These are phyloP conservation scores for Microthlaspi erraticum DNA, from an alignment of 345 rosid genomes.

Conservation along the genomic window DNA sequence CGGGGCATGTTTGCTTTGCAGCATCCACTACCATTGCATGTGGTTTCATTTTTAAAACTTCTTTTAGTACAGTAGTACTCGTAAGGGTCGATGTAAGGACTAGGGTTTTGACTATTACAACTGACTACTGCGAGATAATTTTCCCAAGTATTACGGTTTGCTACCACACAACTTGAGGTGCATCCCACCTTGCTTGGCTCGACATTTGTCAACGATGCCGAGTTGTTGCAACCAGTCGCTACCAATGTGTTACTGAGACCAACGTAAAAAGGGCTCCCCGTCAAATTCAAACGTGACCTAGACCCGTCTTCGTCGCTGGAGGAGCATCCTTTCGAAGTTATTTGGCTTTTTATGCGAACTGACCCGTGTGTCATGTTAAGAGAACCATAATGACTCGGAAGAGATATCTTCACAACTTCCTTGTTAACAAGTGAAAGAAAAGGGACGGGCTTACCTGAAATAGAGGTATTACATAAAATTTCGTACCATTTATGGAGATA, in stretches of 20 bases:
- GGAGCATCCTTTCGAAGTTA: conserved; percentile 33
- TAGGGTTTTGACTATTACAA: neutral
- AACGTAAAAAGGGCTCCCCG: conserved; percentile 26
- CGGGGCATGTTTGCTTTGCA: conserved; percentile 42
- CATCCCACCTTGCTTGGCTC: conserved; percentile 39
- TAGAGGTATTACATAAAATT: conserved; percentile 25
- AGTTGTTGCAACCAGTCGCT: conserved; percentile 47
- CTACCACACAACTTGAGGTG: conserved; percentile 40
- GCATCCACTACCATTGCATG: conserved; percentile 49
- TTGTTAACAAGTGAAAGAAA: neutral
- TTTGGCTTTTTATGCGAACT: conserved; percentile 3
- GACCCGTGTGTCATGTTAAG: too few species aligned
- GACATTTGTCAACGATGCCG: neutral
- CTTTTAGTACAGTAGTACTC: neutral
- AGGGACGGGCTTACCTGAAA: neutral
- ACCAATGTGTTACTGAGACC: neutral
- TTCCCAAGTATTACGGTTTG: neutral
- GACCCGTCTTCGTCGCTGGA: neutral
- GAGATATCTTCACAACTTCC: conserved; percentile 29
- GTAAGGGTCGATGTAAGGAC: too few species aligned
- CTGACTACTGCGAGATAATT: neutral
- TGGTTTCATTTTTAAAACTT: neutral
- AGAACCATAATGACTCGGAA: too few species aligned
- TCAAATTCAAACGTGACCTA: conserved; percentile 27
- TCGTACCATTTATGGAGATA: conserved; percentile 18